Base-by-base conservation (phyloP, 805 yeast species). In the Teunomyces panamensis region DNA sequence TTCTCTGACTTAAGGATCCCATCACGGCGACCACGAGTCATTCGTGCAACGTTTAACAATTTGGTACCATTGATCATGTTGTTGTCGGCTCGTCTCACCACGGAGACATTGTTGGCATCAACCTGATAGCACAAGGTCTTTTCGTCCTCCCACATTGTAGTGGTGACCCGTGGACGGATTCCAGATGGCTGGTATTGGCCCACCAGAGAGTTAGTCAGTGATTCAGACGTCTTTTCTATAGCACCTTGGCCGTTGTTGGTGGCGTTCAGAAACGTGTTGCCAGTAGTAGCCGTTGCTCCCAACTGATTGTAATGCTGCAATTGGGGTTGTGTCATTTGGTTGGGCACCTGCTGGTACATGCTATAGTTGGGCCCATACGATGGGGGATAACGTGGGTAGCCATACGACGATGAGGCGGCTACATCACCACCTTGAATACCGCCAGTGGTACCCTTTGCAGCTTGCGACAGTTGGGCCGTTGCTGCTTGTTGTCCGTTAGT, bases 111-210 rank as follows among this genome's bases (percentile, higher is more conserved):
- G 53, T 85, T 81, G 49, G 89, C 91, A 58, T 87, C 94, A 28
- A 87, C 92, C 65, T 87, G 94, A 69, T 87, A 87, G 62, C 94
- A 87, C 45, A 87, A 66, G 0, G 95, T 87, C 56, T 85, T 84
- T 60, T 87, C 95, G 62, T 87, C 95, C 60, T 87, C 94, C 96
- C 96, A 87, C 79, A 85, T 79, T n/a, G 94, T 87, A 17, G 94
- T 86, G 45, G 90, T 85, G 45, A 87, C 89, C 51, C 84, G 71
- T 7, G 86, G 88, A 30, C 85, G 58, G 47, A 73, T 63, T 2
- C 75, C 76, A 2, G 75, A 74, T 5, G 77, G 77, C 56, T 72
- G 78, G 54, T 63, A 72, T 50, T 71, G 77, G 37, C 77, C 78
- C 43, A 70, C 74, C 6, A 67, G 54, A 11, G 73, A 66, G 49